Base-by-base conservation (phyloP, 257 asterid genomes). In the Ehretia macrophylla region DNA sequence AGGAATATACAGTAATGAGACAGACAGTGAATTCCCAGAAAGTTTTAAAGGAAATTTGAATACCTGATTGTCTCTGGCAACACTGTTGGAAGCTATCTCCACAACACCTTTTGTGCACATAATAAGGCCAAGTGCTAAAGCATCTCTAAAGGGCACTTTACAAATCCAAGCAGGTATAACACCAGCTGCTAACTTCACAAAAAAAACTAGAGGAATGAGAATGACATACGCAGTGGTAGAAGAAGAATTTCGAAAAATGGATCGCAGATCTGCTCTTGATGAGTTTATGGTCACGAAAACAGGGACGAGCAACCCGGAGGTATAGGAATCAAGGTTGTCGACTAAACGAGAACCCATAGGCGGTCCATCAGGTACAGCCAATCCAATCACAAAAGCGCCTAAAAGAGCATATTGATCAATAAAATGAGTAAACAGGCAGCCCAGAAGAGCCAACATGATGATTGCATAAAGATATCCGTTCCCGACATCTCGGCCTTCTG, bases 311-410 rank as follows among this genome's bases (percentile, higher is more conserved):
- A 62, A 51, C 12, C 70, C 73, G 3, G 73, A 67, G 27, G 61
- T 49, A 17, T 65, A 56, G 20, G 73, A 58, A 9, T 72, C 73
- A 20, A 72, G 66, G 50, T 62, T 66, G 23, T 62, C 69, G 9
- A 67, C 73, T 56, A 72, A n/a, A 11, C 72, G 56, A 18, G 73
- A 67, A 17, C 77, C 70, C 13, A 72, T 42, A 16, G 77, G 77
- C 0, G 77, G 73, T 12, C 77, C 77, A 46, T 72, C 77, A 5
- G 77, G 77, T n/a, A 72, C 45, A 8, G 77, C 73, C 63, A 72
- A 58, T 1, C 77, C 77, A 37, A 66, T 39, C n/a, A 67, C 10
- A 17, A 72, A 62, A 12, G 77, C 66, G 0, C 77, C 77, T 1
- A 61, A n/a, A 18, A 66, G 62, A 19, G 59, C 64, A 14, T 50